phyloP scores from a whole-genome alignment of 768 basidiomycete species.

The Pulveroboletus sp. region DNA sequence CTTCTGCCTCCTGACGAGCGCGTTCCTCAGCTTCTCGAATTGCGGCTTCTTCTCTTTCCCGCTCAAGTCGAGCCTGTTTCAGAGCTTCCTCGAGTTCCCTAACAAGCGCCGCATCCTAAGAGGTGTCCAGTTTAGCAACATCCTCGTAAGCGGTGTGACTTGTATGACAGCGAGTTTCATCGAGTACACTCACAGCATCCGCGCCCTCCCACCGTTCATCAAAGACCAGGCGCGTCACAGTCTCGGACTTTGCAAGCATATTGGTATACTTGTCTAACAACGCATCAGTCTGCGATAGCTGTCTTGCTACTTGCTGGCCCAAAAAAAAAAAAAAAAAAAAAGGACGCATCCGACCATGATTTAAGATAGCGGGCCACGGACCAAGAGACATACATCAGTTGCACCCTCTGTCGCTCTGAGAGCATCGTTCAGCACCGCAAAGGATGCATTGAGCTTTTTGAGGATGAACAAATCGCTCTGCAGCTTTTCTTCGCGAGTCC shows the following conservation, averaged over 20 bases:
- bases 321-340: background rate
- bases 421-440: slow-evolving; percentile 65
- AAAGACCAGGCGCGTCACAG: slow-evolving; percentile 61
- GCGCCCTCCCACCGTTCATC: slow-evolving; percentile 76
- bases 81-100: slow-evolving; percentile 36
- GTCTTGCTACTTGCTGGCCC: slow-evolving; percentile 55
- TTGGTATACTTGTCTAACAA: slow-evolving; percentile 71
- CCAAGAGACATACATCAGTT: slow-evolving; percentile 53
- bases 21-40: slow-evolving; percentile 39
- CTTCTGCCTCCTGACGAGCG: slow-evolving; percentile 28
- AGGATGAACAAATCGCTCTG: slow-evolving; percentile 70
- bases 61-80: slow-evolving; percentile 31
- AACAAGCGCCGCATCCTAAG: slow-evolving; percentile 57
- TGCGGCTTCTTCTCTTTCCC: slow-evolving; percentile 32
- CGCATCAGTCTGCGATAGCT: slow-evolving; percentile 67
- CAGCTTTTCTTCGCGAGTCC: slow-evolving; percentile 63
- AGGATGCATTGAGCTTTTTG: slow-evolving; percentile 66
- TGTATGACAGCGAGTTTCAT: too few species aligned
- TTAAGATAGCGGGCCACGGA: background rate
- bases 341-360: background rate
- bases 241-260: slow-evolving; percentile 67
- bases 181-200: slow-evolving; percentile 49
- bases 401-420: slow-evolving; percentile 57
- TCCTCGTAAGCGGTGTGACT: background rate
- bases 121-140: background rate